Conservation (phyloP, 495 filamentous ascomycete genomes). For the Alectoria sarmentosa region DNA sequence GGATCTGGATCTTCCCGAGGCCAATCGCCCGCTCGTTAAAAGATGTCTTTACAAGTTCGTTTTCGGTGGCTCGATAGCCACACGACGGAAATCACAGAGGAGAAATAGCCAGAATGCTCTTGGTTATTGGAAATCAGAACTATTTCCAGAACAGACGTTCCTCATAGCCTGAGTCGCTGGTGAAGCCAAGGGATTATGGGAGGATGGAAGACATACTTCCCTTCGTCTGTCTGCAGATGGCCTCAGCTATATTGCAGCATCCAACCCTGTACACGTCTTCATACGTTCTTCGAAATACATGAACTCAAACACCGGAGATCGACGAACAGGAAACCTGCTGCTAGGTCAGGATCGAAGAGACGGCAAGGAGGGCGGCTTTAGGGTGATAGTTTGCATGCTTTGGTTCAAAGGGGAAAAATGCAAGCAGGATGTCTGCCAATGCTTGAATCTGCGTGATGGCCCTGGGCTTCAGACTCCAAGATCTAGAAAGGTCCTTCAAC, state of each 20-base stretch:
- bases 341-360: background rate
- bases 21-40: constrained; percentile 92
- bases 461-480: background rate
- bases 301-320: background rate
- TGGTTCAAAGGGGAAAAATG: background rate
- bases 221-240: constrained; percentile 76
- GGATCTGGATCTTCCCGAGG: constrained; percentile 81
- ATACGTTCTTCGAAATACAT: background rate
- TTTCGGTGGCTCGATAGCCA: no score
- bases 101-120: constrained; percentile 78
- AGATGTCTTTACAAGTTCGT: constrained; percentile 85
- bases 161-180: constrained; percentile 55
- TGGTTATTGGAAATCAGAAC: constrained; percentile 91
- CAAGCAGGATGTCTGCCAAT: background rate
- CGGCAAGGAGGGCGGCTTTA: background rate
- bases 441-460: background rate
- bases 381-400: background rate
- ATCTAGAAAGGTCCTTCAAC: background rate
- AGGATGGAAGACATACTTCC: no score
- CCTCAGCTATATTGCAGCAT: constrained; percentile 65
- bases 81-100: constrained; percentile 87
- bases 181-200: background rate
- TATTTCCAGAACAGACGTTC: constrained; percentile 83
- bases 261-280: background rate
- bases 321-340: background rate